Percentiles rank a stretch among this genome's conserved stretches.
These are phyloP conservation scores for Boletus subparvulus DNA, from an alignment of 768 basidiomycete genomes.

Conservation along the genomic window DNA sequence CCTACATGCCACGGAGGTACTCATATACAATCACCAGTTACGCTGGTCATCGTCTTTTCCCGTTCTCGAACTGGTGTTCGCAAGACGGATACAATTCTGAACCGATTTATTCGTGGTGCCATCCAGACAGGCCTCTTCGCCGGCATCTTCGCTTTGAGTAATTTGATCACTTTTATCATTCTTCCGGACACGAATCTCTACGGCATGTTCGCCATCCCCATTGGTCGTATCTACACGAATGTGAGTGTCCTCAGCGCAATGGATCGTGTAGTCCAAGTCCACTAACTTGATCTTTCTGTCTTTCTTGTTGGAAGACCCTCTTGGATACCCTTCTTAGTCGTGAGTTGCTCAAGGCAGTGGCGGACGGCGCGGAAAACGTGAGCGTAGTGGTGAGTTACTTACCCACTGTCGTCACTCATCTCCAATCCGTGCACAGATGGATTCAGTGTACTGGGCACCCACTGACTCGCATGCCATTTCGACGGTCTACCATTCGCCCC, in stretches of 20 bases:
- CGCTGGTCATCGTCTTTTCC: background rate
- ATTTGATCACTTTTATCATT: slow-evolving; percentile 21
- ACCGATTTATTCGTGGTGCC: slow-evolving; percentile 1
- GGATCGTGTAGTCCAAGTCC: too few relatives aligned
- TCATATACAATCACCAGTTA: background rate
- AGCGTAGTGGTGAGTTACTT: background rate
- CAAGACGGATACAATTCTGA: background rate
- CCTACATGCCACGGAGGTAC: too few relatives aligned
- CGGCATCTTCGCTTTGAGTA: background rate
- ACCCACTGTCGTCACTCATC: background rate
- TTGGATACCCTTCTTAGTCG: slow-evolving; percentile 12
- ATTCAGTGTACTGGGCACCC: too few relatives aligned
- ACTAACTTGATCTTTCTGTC: background rate
- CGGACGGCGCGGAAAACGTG: background rate
- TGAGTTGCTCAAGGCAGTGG: background rate
- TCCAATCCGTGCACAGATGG: background rate
- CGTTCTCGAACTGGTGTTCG: background rate
- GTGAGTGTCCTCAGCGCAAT: background rate
- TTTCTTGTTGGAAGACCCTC: slow-evolving; percentile 1
- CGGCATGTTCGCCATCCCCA: slow-evolving; percentile 28
- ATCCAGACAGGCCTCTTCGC: background rate
- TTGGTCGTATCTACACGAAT: slow-evolving; percentile 47
- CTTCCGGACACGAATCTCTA: slow-evolving; percentile 34
- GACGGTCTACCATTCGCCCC: too few relatives aligned
- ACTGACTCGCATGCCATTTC: too few relatives aligned